Base-by-base conservation (phyloP, 208 protist species). In the Leishmania arabica region DNA sequence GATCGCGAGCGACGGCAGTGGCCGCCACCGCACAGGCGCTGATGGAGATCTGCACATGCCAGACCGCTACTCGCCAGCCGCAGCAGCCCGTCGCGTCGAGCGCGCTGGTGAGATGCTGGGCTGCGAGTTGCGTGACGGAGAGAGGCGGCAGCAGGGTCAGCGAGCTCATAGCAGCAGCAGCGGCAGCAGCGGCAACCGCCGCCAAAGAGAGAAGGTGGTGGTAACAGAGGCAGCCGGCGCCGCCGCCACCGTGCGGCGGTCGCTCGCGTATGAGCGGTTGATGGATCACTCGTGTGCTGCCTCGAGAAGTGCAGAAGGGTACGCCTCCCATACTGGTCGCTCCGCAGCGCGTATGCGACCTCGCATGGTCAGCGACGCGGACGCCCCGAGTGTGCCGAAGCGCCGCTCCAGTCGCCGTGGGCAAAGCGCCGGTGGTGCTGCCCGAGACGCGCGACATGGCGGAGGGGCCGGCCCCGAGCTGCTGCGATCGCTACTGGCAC, bases 31-130 rank as follows among this genome's bases (percentile, higher is more conserved):
- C 64, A 64, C 58, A 53, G 68, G 60, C 17, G 49, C 45, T 42
- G 77, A 81, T 27, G 42, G 75, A 51, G 56, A 40, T 8, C 64
- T 85, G 54, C 85, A 79, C 70, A 51, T 17, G 53, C 85, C 85
- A 37, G 77, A 87, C 60, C 77, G 72, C 56, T 80, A 78, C 78
- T 83, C 79, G 51, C 21, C 56, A 31, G 11, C 56, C 34, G 78
- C 76, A 21, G 72, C 83, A 13, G 78, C 70, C 21, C 74, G 70
- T 13, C 45, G 73, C 2, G 49, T 47, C 5, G 75, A 74, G 75
- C 66, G 53, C 3, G 79, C 79, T n/a, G 74, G 66, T 11, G 71
- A 75, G 64, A 62, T 76, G 53, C 62, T 78, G 3, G 75, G 71
- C 73, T 24, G 69, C 65, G 77, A 60, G 2, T 40, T 1, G 24